Percentiles rank a stretch among this genome's conserved stretches.
phyloP scores from a whole-genome alignment of 2,329 filamentous ascomycete species.

The Trichoderma aggressivum region DNA sequence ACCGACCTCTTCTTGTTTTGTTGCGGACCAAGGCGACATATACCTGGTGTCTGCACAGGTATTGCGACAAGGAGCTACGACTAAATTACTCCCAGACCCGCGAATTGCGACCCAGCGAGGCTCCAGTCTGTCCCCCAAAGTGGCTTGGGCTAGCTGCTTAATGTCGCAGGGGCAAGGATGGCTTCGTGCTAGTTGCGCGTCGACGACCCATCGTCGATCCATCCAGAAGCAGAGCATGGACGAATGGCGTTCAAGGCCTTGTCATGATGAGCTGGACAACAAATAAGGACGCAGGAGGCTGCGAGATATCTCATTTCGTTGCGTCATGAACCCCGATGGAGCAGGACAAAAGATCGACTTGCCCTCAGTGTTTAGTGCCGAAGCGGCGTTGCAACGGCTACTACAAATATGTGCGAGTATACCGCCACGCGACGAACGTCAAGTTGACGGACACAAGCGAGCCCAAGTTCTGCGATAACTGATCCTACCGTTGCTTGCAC shows the following conservation, averaged over 20 bases:
- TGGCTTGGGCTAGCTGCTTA: conserved; percentile 13
- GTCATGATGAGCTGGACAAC: background rate
- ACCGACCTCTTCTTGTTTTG: conserved; percentile 3
- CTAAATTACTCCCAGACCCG: conserved; percentile 19
- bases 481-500: background rate
- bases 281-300: background rate
- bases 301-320: conserved; percentile 2
- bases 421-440: background rate
- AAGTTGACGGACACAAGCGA: background rate
- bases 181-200: conserved; percentile 13
- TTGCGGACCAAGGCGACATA: conserved; percentile 13
- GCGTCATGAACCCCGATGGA: conserved; percentile 11
- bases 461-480: background rate
- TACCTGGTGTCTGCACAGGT: background rate
- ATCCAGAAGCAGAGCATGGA: conserved; percentile 4
- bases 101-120: conserved; percentile 18
- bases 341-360: conserved; percentile 11
- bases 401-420: background rate
- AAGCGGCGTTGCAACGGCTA: background rate
- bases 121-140: conserved; percentile 4
- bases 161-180: conserved; percentile 17
- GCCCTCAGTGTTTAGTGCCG: conserved; percentile 4
- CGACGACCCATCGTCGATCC: conserved; percentile 17
- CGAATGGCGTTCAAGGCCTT: conserved; percentile 8
- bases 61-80: conserved; percentile 18